Percentiles rank a stretch among this genome's conserved stretches.
Evolutionary conservation across 2,329 filamentous ascomycete genomes (phyloP).

Genomic region (Fusarium sp.): DNA sequence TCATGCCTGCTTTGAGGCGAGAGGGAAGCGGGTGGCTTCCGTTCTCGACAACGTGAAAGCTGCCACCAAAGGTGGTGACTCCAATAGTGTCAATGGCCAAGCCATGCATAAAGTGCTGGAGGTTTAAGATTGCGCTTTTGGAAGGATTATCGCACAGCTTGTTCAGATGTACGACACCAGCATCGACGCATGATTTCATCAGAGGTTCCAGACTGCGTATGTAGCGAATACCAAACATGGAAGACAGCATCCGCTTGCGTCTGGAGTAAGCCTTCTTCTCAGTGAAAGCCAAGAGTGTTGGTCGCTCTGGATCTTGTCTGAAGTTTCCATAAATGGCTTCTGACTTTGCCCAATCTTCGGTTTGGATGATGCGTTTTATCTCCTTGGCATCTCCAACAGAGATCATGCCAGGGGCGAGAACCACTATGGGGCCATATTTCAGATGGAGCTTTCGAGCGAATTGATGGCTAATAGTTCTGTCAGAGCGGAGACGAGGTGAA

Average conservation of each 20-base stretch:
- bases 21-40: slow-evolving; percentile 5
- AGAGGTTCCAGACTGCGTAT: slow-evolving; percentile 12
- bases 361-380: slow-evolving; percentile 3
- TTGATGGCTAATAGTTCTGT: neutral
- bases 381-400: slow-evolving; percentile 3
- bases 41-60: slow-evolving; percentile 5
- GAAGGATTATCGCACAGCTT: neutral
- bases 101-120: slow-evolving; percentile 8
- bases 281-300: slow-evolving; percentile 7
- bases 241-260: slow-evolving; percentile 7
- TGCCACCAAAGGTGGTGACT: slow-evolving; percentile 4
- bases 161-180: slow-evolving; percentile 4
- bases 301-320: slow-evolving; percentile 3
- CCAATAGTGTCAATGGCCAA: slow-evolving; percentile 7
- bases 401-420: slow-evolving; percentile 4
- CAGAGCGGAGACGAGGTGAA: neutral
- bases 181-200: slow-evolving; percentile 2
- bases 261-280: slow-evolving; percentile 8
- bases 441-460: neutral
- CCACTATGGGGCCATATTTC: slow-evolving; percentile 8
- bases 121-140: neutral
- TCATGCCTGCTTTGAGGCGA: slow-evolving; percentile 4
- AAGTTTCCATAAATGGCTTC: slow-evolving; percentile 11
- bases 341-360: slow-evolving; percentile 8
- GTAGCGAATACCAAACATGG: slow-evolving; percentile 9